A percentile compares a stretch with the other conserved stretches of the same genome.
phyloP scores from a whole-genome alignment of 148 eudicot species.

The Heliamphora exappendiculata region DNA sequence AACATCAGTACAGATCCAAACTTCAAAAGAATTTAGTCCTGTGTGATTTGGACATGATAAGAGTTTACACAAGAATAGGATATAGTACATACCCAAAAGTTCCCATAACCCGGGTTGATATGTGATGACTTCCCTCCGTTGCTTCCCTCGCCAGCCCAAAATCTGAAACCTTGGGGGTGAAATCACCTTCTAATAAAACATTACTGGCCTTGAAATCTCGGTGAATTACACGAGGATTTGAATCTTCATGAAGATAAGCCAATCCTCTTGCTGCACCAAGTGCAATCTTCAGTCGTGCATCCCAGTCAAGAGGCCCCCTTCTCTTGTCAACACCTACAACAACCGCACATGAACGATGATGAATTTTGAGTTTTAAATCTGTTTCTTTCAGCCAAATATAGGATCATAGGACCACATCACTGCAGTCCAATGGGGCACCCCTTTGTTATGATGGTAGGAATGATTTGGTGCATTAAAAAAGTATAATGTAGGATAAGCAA shows the following conservation, averaged over 20 bases:
- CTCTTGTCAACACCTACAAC: slow-evolving; percentile 58
- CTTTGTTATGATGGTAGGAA: neutral
- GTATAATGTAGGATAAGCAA: neutral
- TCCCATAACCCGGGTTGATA: slow-evolving; percentile 99
- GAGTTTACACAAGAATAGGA: neutral
- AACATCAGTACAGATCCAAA: neutral
- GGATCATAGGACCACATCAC: neutral
- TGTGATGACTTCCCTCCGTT: slow-evolving; percentile 90
- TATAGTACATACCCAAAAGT: slow-evolving; percentile 81
- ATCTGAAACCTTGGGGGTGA: slow-evolving; percentile 94
- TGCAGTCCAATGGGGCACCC: neutral
- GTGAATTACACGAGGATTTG: slow-evolving; percentile 98
- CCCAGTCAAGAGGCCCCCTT: slow-evolving; percentile 84
- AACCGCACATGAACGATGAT: slow-evolving; percentile 4
- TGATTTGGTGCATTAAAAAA: neutral
- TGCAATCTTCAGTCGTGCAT: slow-evolving; percentile 91
- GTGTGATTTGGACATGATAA: neutral
- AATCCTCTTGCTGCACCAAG: slow-evolving; percentile 98
- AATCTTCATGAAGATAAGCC: slow-evolving; percentile 98
- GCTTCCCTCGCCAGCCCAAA: slow-evolving; percentile 99
- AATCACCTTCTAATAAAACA: slow-evolving; percentile 85
- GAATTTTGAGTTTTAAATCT: neutral
- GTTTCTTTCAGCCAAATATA: neutral
- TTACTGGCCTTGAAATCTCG: slow-evolving; percentile 96
- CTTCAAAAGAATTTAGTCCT: neutral